These are phyloP conservation scores for Apiospora malaysiana DNA, from an alignment of 2,329 filamentous ascomycete species.

Conservation along the genomic window DNA sequence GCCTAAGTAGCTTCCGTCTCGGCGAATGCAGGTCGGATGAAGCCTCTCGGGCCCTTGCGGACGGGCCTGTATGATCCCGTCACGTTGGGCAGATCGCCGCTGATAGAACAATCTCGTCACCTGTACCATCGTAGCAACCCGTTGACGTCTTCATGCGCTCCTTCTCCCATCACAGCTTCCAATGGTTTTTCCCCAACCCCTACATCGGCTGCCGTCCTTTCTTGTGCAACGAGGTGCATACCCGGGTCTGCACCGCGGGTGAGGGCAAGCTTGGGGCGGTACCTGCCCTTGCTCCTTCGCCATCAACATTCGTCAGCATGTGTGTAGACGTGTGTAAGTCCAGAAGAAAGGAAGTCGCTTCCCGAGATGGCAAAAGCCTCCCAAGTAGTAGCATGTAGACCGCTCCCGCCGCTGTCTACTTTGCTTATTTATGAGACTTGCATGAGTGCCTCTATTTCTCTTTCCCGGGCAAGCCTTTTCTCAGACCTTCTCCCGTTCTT, in stretches of 20 bases:
- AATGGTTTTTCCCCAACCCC: not conserved
- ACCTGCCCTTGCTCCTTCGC: not conserved
- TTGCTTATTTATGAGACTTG: slow-evolving; percentile 23
- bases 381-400: not conserved
- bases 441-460: not conserved
- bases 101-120: not conserved
- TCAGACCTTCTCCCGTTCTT: slow-evolving; percentile 3
- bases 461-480: not conserved
- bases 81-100: not conserved
- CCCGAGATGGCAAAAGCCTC: not conserved
- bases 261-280: not conserved
- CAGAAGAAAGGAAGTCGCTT: not conserved
- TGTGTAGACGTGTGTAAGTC: slow-evolving; percentile 3
- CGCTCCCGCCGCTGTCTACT: slow-evolving; percentile 20
- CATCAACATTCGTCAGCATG: not conserved
- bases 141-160: not conserved
- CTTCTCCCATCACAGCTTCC: not conserved
- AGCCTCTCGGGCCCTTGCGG: slow-evolving; percentile 1
- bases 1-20: not conserved
- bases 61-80: not conserved
- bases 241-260: not conserved
- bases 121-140: not conserved
- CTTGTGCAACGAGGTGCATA: slow-evolving; percentile 11
- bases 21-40: not conserved
- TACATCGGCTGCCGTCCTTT: slow-evolving; percentile 4